Conservation (phyloP, 805 yeast genomes). For the Wickerhamomyces tratensis region DNA sequence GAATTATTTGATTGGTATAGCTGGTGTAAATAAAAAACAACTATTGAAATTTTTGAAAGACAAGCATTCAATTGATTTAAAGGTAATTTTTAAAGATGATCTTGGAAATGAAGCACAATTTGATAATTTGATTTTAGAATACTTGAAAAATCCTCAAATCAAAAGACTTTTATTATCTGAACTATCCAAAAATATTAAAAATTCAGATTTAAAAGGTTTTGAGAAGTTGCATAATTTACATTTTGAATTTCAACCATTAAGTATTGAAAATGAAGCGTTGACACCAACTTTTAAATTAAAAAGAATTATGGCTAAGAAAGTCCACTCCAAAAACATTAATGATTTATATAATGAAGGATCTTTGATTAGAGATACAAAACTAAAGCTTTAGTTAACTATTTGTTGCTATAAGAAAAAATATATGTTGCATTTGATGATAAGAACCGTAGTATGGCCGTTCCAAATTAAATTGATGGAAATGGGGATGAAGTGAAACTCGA, state of each 20-base stretch:
- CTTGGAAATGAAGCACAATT: background rate
- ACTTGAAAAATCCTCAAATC: conserved; percentile 1
- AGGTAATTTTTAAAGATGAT: conserved; percentile 1
- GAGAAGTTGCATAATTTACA: conserved; percentile 49
- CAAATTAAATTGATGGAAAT: too few relatives aligned
- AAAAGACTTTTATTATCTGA: background rate
- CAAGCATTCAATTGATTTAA: background rate
- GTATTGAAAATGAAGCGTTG: conserved; percentile 44
- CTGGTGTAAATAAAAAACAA: conserved; percentile 38
- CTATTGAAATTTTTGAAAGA: background rate
- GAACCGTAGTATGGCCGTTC: too few relatives aligned
- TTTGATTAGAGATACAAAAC: too few relatives aligned
- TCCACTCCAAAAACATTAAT: conserved; percentile 29
- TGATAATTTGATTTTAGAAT: background rate
- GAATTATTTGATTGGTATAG: conserved; percentile 39
- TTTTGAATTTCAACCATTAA: conserved; percentile 49
- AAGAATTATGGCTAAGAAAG: conserved; percentile 37
- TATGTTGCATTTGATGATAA: too few relatives aligned
- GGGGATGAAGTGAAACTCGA: too few relatives aligned
- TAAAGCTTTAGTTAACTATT: too few relatives aligned
- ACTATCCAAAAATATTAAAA: conserved; percentile 1
- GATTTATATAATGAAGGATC: conserved; percentile 39
- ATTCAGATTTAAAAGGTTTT: conserved; percentile 39
- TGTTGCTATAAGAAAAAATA: too few relatives aligned
- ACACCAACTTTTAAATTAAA: conserved; percentile 59